Evolutionary conservation across 208 protist genomes (phyloP).

Genomic region (Crithidia bombi): DNA sequence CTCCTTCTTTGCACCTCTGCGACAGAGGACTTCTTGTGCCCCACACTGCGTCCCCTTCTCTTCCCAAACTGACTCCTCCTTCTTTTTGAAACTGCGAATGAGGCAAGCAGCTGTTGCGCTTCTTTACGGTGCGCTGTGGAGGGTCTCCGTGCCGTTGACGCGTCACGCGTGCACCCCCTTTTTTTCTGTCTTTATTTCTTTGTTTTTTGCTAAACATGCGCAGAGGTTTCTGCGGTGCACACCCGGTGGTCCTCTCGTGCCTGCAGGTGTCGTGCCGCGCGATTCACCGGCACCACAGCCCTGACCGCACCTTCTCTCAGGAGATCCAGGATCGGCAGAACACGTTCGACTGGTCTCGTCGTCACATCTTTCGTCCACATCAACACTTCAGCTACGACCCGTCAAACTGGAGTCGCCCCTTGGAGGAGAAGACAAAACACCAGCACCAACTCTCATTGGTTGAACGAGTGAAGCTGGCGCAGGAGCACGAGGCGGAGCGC

Average conservation of each 20-base stretch:
- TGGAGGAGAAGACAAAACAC: constrained; percentile 58
- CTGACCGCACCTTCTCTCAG: constrained; percentile 72
- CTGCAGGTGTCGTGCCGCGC: constrained; percentile 4
- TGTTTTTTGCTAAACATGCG: background rate
- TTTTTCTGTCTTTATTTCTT: background rate
- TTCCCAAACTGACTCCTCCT: too few species aligned
- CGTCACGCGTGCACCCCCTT: too few species aligned
- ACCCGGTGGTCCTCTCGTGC: background rate
- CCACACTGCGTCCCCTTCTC: too few species aligned
- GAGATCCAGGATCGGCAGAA: constrained; percentile 79
- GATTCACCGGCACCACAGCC: constrained; percentile 38
- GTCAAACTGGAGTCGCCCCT: constrained; percentile 62
- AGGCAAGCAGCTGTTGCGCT: too few species aligned
- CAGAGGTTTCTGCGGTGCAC: background rate
- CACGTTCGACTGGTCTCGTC: constrained; percentile 58
- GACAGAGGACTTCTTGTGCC: too few species aligned
- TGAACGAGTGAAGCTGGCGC: constrained; percentile 46
- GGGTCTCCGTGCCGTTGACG: too few species aligned
- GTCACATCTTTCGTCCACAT: constrained; percentile 77
- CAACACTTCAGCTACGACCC: constrained; percentile 89
- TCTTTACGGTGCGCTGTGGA: too few species aligned
- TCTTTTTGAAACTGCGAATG: too few species aligned
- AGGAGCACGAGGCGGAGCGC: constrained; percentile 46
- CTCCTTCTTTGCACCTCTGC: too few species aligned
- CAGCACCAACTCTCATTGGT: constrained; percentile 40